Evolutionary conservation across 495 filamentous ascomycete species (phyloP).

Genomic region (Venustampulla echinocandica): DNA sequence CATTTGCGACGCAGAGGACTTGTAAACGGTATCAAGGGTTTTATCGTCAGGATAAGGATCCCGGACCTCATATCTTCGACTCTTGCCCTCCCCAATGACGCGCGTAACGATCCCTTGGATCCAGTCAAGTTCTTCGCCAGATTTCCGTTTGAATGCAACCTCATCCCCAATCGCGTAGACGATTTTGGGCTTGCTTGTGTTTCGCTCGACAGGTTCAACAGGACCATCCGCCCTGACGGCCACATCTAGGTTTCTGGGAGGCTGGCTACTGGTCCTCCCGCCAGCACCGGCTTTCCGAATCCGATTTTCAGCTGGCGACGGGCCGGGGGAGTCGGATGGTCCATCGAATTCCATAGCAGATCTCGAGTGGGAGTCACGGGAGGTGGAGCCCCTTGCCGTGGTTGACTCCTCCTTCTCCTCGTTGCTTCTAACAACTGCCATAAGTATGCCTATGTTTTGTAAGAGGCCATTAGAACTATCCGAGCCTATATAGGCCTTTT

Average conservation of each 20-base stretch:
- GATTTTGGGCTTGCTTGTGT: conserved; percentile 33
- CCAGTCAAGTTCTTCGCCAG: conserved; percentile 63
- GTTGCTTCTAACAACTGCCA: conserved; percentile 38
- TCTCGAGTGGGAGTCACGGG: conserved; percentile 44
- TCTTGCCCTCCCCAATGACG: conserved; percentile 77
- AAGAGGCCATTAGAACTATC: conserved; percentile 48
- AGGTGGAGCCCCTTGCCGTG: conserved; percentile 27
- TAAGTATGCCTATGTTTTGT: conserved; percentile 51
- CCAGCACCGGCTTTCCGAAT: conserved; percentile 22
- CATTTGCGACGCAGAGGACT: conserved; percentile 68
- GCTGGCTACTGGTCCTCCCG: conserved; percentile 42
- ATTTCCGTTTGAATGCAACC: conserved; percentile 80
- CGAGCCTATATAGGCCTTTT: conserved; percentile 48
- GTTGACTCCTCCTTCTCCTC: conserved; percentile 9
- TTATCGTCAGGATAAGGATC: conserved; percentile 79
- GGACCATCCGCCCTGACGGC: background rate
- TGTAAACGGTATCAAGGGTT: conserved; percentile 64
- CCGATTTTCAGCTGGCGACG: conserved; percentile 45
- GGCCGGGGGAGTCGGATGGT: conserved; percentile 60
- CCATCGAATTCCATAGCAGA: conserved; percentile 62
- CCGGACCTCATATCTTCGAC: conserved; percentile 88
- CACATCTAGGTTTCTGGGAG: conserved; percentile 16
- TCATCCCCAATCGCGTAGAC: conserved; percentile 62
- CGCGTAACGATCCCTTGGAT: conserved; percentile 84
- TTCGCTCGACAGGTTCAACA: conserved; percentile 9